Evolutionary conservation across 78 protist genomes (phyloP).

Genomic region (Capsaspora owczarzaki): DNA sequence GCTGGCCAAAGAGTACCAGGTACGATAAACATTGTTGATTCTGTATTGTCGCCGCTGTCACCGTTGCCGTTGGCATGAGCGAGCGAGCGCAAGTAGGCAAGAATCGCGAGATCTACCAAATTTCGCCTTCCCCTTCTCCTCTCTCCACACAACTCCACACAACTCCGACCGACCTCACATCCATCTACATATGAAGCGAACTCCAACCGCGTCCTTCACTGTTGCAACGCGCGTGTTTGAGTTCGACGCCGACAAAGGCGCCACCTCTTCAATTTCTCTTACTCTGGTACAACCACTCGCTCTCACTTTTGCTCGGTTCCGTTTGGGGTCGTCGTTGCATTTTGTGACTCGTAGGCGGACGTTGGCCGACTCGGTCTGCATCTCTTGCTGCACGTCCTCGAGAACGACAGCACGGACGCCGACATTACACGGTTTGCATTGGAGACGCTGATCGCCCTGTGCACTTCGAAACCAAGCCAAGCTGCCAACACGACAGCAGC

Average conservation of each 20-base stretch:
- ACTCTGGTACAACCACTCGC: no score
- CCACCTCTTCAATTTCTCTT: no score
- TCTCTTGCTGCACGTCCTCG: conserved; percentile 2
- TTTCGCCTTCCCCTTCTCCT: not conserved
- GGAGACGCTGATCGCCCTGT: conserved; percentile 8
- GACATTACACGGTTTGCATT: conserved; percentile 12
- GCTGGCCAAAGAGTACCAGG: conserved; percentile 9
- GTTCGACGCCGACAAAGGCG: no score
- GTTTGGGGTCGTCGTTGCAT: no score
- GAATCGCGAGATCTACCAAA: not conserved
- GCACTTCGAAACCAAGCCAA: not conserved
- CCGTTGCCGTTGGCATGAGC: not conserved
- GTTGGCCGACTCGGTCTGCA: conserved; percentile 25
- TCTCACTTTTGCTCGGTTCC: no score
- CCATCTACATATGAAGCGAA: no score
- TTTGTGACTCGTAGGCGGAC: not conserved
- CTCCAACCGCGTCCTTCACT: no score
- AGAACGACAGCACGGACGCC: conserved; percentile 15
- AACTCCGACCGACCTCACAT: no score
- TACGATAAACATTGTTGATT: not conserved
- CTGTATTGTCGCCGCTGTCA: not conserved
- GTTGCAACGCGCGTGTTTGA: not conserved
- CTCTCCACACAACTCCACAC: no score
- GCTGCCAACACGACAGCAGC: not conserved
- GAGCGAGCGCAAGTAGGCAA: not conserved